Evolutionary conservation across 192 early-diverging fungal genomes (phyloP).

Genomic region (Entomortierella parvispora): DNA sequence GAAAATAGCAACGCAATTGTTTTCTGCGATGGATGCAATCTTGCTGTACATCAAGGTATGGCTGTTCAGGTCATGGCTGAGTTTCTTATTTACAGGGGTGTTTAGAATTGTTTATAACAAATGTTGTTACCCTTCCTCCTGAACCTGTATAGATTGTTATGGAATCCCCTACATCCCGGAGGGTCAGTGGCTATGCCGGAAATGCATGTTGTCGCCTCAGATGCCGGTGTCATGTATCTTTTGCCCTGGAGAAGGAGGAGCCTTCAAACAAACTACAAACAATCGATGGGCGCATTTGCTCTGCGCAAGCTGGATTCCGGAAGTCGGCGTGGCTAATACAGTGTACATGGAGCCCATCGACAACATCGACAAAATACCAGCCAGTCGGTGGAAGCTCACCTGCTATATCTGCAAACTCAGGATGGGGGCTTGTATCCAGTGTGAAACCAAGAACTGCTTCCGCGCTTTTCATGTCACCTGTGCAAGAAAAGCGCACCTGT

Average conservation of each 20-base stretch:
- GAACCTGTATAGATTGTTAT: constrained; percentile 99
- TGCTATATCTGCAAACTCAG: constrained; percentile 90
- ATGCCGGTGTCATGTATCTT: constrained; percentile 88
- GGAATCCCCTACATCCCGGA: constrained; percentile 99
- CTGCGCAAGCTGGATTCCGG: constrained; percentile 98
- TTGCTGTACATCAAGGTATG: constrained; percentile 96
- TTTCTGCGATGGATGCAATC: constrained; percentile 99
- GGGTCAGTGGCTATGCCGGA: constrained; percentile 98
- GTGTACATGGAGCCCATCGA: constrained; percentile 99
- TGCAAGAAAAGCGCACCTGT: constrained; percentile 86
- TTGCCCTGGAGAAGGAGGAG: constrained; percentile 93
- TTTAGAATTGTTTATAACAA: too few relatives aligned
- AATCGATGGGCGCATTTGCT: constrained; percentile 96
- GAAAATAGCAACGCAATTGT: constrained; percentile 99
- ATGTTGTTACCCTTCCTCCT: too few relatives aligned
- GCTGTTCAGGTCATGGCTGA: too few relatives aligned
- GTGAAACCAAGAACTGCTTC: constrained; percentile 89
- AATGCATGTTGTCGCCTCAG: constrained; percentile 97
- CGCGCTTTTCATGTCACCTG: constrained; percentile 94
- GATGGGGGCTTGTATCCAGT: constrained; percentile 95
- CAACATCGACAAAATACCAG: constrained; percentile 88
- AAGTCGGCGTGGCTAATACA: constrained; percentile 85
- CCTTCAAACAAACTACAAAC: constrained; percentile 94
- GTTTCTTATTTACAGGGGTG: too few relatives aligned
- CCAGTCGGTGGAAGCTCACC: constrained; percentile 85